Evolutionary conservation across 371 early-diverging fungal genomes (phyloP), one percentile per base, ranked within the genome.

Genomic region (Saksenaea oblongispora): DNA sequence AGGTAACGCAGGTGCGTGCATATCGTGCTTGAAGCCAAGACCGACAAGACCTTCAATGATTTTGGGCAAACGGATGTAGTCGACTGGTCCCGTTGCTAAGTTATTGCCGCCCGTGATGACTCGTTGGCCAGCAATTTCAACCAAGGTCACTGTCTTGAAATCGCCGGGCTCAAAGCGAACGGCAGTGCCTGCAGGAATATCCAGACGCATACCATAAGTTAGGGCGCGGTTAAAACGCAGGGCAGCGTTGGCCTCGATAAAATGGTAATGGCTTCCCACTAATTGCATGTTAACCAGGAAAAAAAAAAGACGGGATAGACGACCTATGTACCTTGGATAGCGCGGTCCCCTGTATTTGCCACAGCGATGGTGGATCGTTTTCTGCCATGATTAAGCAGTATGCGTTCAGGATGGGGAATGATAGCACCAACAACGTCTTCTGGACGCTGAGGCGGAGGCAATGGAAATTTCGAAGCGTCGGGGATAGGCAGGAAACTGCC

Each of bases 251-350:
- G 91, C 83, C 72, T 97, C 97, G 58, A 95, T 92, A 63, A 97
- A 93, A 64, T 95, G 97, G 75, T 87, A 96, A 80, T 97, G 97
- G 0, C 94, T 93, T 1, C 97, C 97, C 37, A 97, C 88, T 84
- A 86, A 44, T 15, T 17, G 4, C 8, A 37, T 14, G 7, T 3
- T 31, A 31, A 31, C 31, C 31, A 31, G 7, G n/a, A 2, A 39
- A 28, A 31, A n/a, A n/a, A n/a, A n/a, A n/a, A n/a, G n/a, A n/a
- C n/a, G n/a, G n/a, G n/a, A n/a, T n/a, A n/a, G n/a, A n/a, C n/a
- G n/a, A n/a, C n/a, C n/a, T n/a, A n/a, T n/a, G n/a, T 18, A n/a
- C 62, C 71, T 47, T 95, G 92, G 61, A 97, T 87, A 2, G 97
- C 95, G 17, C 96, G 82, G 69, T 96, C 96, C 2, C 97, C 97